Conservation (phyloP, 176 grass and related monocot species). For the Rhynchospora pubera region DNA sequence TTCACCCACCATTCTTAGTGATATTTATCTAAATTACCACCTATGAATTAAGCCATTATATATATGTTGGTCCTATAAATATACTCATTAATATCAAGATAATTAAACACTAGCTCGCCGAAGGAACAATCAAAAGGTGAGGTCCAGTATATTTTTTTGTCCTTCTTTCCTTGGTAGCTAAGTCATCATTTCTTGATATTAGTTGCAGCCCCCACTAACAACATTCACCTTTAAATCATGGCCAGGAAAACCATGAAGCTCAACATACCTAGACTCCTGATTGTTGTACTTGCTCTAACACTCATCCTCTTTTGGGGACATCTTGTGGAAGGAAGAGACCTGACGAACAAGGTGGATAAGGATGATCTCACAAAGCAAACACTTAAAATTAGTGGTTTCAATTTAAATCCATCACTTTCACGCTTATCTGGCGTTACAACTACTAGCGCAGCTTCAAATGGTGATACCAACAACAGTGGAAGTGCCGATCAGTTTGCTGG, state of each 20-base stretch:
- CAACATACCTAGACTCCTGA: neutral
- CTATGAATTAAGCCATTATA: constrained; percentile 2
- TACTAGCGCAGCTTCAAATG: neutral
- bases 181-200: constrained; percentile 2
- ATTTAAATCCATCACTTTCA: neutral
- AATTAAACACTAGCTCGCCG: neutral
- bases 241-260: constrained; percentile 10
- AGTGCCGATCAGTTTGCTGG: neutral
- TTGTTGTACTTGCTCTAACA: neutral
- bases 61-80: constrained; percentile 23
- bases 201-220: constrained; percentile 1
- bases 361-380: constrained; percentile 1
- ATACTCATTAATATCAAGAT: neutral
- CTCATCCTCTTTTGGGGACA: neutral
- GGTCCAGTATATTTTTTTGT: neutral
- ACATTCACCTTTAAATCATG: constrained; percentile 16
- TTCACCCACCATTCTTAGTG: constrained; percentile 2
- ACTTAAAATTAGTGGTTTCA: neutral
- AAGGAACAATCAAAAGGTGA: constrained; percentile 14
- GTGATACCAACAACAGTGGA: neutral
- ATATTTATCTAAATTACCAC: constrained; percentile 20
- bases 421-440: neutral
- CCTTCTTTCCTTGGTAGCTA: neutral
- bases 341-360: neutral
- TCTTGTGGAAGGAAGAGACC: constrained; percentile 14